Base-by-base conservation (phyloP, 2,329 filamentous ascomycete genomes). In the Ophiostoma tasmaniense region DNA sequence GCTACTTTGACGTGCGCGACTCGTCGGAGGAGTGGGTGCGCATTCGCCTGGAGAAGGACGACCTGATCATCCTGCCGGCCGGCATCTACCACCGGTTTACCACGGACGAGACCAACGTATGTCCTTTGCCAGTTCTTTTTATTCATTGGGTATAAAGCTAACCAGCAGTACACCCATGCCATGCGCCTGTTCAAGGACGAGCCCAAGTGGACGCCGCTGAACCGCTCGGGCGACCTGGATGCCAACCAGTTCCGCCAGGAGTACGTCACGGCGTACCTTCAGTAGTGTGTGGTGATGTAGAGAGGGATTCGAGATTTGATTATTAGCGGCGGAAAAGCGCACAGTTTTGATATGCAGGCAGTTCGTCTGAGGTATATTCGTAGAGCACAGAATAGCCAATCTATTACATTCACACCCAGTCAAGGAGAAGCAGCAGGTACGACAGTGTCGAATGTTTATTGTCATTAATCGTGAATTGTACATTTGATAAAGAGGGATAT, bases 1-100 rank as follows among this genome's bases (percentile, higher is more conserved):
- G 95, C 0, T 99, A 90, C 79, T 99, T 99, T 77, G 95, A 99
- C 79, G 93, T 99, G 2, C 84, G 95, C 66, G 89, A 87, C 75
- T 83, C 90, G 78, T 86, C 85, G 25, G 94, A 98, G 76, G 87
- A 90, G 73, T 99, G 95, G 95, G 87, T 99, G 70, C 84, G 95
- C 70, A 93, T 99, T 71, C 81, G 84, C 75, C 81, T 99, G 69
- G 90, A 90, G 78, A 95, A 95, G 81, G 83, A 89, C 74, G 95
- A 99, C 80, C 81, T 99, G 79, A 90, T 99, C 75, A 94, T 99
- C 75, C 83, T 99, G 73, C 95, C 95, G 0, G 88, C 93, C 55
- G 95, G 95, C 2, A 98, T 99, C 71, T 99, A 97, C 79, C 95
- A 99, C 80, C 89, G 95, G 5, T 99, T 99, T 77, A 99, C 95